A percentile compares a stretch with the other conserved stretches of the same genome.
phyloP scores from a whole-genome alignment of 306 rosid species.

The Erythrophleum fordii region DNA sequence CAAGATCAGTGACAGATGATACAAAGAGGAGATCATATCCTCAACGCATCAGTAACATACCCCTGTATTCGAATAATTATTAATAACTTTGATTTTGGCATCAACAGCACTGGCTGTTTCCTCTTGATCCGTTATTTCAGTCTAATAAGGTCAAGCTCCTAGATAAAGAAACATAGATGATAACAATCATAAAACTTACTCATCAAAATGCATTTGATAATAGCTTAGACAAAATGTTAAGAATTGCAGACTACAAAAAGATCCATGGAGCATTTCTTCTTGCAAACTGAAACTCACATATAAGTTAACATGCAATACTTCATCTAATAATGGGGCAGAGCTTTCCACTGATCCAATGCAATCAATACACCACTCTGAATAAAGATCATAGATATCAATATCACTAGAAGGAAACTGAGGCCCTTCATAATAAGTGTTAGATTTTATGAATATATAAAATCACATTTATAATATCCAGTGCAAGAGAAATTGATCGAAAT shows the following conservation, averaged over 20 bases:
- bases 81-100: slow-evolving; percentile 54
- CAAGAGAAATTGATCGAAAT: no score
- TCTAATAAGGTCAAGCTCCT: slow-evolving; percentile 83
- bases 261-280: not conserved
- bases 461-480: no score
- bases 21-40: not conserved
- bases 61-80: slow-evolving; percentile 77
- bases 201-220: not conserved
- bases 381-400: not conserved
- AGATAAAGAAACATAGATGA: slow-evolving; percentile 17
- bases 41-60: slow-evolving; percentile 35
- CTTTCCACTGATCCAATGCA: not conserved
- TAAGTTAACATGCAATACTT: not conserved
- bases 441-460: no score
- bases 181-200: not conserved
- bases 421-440: not conserved
- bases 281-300: not conserved
- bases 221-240: not conserved
- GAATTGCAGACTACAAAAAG: not conserved
- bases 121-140: slow-evolving; percentile 77
- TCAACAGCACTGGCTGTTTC: slow-evolving; percentile 43
- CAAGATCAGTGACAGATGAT: not conserved
- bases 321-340: not conserved
- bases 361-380: not conserved
- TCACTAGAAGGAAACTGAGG: not conserved